Percentiles rank a stretch among this genome's conserved stretches.
Conservation (phyloP, 2,329 filamentous ascomycete genomes). For the Phoma sp. region DNA sequence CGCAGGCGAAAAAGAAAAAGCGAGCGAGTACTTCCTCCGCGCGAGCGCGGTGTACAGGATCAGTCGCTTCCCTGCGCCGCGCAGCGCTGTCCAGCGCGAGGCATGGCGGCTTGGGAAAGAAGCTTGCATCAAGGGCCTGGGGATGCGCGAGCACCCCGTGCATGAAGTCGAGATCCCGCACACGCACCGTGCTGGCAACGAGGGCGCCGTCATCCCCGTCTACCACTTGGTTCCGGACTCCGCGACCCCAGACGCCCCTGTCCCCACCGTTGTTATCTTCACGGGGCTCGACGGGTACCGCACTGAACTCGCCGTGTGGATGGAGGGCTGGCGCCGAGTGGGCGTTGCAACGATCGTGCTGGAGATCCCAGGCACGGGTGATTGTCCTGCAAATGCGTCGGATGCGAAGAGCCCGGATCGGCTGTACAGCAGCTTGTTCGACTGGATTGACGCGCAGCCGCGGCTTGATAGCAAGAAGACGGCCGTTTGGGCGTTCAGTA, state of each 20-base stretch:
- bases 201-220: slow-evolving; percentile 65
- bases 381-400: slow-evolving; percentile 56
- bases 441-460: slow-evolving; percentile 58
- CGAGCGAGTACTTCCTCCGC: slow-evolving; percentile 66
- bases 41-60: slow-evolving; percentile 70
- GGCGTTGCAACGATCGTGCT: slow-evolving; percentile 59
- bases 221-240: slow-evolving; percentile 67
- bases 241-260: slow-evolving; percentile 51
- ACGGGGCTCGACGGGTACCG: slow-evolving; percentile 66
- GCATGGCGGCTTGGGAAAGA: slow-evolving; percentile 72
- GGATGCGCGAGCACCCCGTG: slow-evolving; percentile 59
- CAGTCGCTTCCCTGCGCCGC: slow-evolving; percentile 68
- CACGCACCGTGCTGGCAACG: slow-evolving; percentile 55
- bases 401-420: slow-evolving; percentile 60
- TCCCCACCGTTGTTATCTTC: slow-evolving; percentile 62
- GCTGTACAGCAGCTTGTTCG: slow-evolving; percentile 60
- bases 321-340: slow-evolving; percentile 57
- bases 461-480: slow-evolving; percentile 57
- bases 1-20: slow-evolving; percentile 58
- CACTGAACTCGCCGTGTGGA: slow-evolving; percentile 61
- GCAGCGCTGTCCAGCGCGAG: slow-evolving; percentile 58
- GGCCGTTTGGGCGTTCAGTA: slow-evolving; percentile 63
- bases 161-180: slow-evolving; percentile 68
- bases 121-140: slow-evolving; percentile 63
- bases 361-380: slow-evolving; percentile 65